Evolutionary conservation across 768 basidiomycete genomes (phyloP), one percentile per base, ranked within the genome.

Genomic region (Tephrocybe sp.): DNA sequence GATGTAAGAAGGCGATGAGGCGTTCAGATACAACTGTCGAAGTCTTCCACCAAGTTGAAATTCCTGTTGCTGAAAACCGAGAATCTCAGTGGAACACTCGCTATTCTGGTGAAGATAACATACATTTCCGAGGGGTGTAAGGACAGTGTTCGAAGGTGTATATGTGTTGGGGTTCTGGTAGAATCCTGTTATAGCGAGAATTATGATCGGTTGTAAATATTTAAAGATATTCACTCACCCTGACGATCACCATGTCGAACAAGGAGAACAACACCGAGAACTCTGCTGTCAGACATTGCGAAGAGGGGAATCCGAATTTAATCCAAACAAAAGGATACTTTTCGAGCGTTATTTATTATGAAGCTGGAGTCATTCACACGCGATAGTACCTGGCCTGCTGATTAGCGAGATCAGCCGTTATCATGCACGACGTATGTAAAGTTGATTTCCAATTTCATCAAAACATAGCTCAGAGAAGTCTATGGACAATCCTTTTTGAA

Each of bases 101-200:
- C 36, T 7, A 18, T 34, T 30, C 10, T 34, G 33, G n/a, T n/a
- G n/a, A n/a, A 10, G n/a, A 61, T 64, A 63, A 7, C 69, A 41
- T 62, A 85, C 84, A 59, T 78, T 82, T 44, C 85, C 84, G 21
- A 86, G 68, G n/a, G 85, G 78, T 3, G 85, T 86, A 42, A 86
- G 77, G n/a, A 70, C 61, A 1, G 85, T 86, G 31, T 65, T 64
- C 7, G 76, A 76, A 6, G 82, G 71, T 15, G 74, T 72, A 60
- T 86, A 86, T 1, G 78, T 77, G 2, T 63, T 68, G 7, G 83
- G 82, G 57, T 71, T 64, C 62, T 86, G 85, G 62, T 84, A 87
- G 58, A 86, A 86, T 0, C 82, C 83, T 77, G 30, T 4, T n/a
- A n/a, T n/a, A n/a, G n/a, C n/a, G 16, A 27, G 44, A 8, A 33